Percentiles rank a stretch among this genome's conserved stretches.
Conservation (phyloP, 768 basidiomycete species). For the Porphyrellus cyaneotinctus region DNA sequence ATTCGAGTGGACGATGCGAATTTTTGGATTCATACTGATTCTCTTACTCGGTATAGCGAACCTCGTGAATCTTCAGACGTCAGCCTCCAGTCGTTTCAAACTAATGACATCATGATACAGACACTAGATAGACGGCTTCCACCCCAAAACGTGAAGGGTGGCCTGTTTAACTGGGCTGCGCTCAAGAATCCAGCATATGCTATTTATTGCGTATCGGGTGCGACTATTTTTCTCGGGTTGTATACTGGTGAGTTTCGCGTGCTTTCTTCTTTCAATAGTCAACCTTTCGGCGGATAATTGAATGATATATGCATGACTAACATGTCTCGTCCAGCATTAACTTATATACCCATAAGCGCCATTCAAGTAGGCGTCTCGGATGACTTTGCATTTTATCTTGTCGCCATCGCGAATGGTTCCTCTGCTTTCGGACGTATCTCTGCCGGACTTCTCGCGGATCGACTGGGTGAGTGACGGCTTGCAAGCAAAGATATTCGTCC, state of each 20-base stretch:
- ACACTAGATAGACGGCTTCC: constrained; percentile 47
- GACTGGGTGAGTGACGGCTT: constrained; percentile 37
- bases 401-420: constrained; percentile 64
- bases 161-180: constrained; percentile 51
- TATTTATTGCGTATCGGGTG: constrained; percentile 54
- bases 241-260: constrained; percentile 49
- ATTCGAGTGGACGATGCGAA: constrained; percentile 76
- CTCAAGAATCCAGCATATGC: constrained; percentile 48
- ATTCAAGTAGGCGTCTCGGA: constrained; percentile 42
- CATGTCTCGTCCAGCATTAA: constrained; percentile 44
- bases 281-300: background rate
- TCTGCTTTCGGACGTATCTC: constrained; percentile 58
- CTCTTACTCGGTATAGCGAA: constrained; percentile 51
- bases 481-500: background rate
- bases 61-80: constrained; percentile 34
- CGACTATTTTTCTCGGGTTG: constrained; percentile 60
- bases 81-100: too few relatives aligned
- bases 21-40: constrained; percentile 61
- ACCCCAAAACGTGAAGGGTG: constrained; percentile 48
- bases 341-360: constrained; percentile 62
- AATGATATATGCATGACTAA: background rate
- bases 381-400: constrained; percentile 57
- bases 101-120: constrained; percentile 8
- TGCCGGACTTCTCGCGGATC: constrained; percentile 53
- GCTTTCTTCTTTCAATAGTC: background rate